phyloP scores from a whole-genome alignment of 176 grass and related monocot species.

The Cenchrus purpureus region DNA sequence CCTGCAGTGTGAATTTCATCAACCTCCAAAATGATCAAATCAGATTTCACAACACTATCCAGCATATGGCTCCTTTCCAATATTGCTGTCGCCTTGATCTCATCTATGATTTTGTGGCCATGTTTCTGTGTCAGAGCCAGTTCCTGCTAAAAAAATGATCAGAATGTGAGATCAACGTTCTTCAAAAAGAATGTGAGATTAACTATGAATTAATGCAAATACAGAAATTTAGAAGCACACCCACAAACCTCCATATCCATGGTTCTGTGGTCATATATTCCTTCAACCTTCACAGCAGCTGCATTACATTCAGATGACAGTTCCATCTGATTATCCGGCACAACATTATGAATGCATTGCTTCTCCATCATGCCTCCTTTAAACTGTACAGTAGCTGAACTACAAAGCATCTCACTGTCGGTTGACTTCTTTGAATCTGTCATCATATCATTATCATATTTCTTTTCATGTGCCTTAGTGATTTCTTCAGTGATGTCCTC shows the following conservation, averaged over 20 bases:
- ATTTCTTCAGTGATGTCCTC: slow-evolving; percentile 26
- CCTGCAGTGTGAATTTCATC: slow-evolving; percentile 32
- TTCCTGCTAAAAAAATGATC: slow-evolving; percentile 41
- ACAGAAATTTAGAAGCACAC: slow-evolving; percentile 39
- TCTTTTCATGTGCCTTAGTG: slow-evolving; percentile 15
- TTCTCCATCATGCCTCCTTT: slow-evolving; percentile 16
- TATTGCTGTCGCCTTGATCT: slow-evolving; percentile 12
- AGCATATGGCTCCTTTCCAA: slow-evolving; percentile 17
- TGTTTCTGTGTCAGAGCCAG: background rate
- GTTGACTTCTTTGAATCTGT: slow-evolving; percentile 33
- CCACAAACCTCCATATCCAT: slow-evolving; percentile 30
- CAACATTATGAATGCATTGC: slow-evolving; percentile 33
- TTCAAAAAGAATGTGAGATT: slow-evolving; percentile 24
- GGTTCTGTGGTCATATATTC: slow-evolving; percentile 34
- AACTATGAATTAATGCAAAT: slow-evolving; percentile 25
- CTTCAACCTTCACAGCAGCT: slow-evolving; percentile 25
- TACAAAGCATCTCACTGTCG: slow-evolving; percentile 4
- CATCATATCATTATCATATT: slow-evolving; percentile 26
- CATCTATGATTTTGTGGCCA: slow-evolving; percentile 17
- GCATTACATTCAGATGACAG: slow-evolving; percentile 14
- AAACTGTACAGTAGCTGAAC: slow-evolving; percentile 23
- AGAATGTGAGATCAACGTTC: slow-evolving; percentile 24
- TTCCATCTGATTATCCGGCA: slow-evolving; percentile 30
- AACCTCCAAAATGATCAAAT: slow-evolving; percentile 19
- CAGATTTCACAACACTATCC: slow-evolving; percentile 5